Evolutionary conservation across 2,329 filamentous ascomycete species (phyloP).

Genomic region (Scortechinia acanthostroma): DNA sequence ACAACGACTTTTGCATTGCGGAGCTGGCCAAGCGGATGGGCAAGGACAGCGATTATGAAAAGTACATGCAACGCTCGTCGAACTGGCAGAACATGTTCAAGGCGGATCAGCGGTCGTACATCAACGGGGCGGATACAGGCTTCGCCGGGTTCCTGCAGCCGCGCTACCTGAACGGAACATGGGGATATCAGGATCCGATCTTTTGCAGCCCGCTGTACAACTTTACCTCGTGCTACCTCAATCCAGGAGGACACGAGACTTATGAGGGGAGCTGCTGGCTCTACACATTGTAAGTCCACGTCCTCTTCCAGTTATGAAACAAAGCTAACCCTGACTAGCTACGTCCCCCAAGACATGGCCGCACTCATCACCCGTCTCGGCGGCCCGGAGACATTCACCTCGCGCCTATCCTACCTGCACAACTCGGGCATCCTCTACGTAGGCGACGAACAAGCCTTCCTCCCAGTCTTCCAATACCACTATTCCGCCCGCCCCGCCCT

Average conservation of each 20-base stretch:
- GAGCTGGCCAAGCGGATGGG: conserved; percentile 52
- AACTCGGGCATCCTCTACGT: conserved; percentile 12
- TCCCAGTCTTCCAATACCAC: conserved; percentile 46
- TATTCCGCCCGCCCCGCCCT: conserved; percentile 41
- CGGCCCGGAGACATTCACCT: conserved; percentile 14
- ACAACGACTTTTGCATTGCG: conserved; percentile 68
- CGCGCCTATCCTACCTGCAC: conserved; percentile 12
- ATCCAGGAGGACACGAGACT: conserved; percentile 37
- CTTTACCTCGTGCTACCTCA: conserved; percentile 34
- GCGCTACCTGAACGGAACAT: conserved; percentile 28
- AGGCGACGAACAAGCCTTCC: conserved; percentile 38
- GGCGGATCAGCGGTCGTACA: not conserved
- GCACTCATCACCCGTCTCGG: conserved; percentile 10
- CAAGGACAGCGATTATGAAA: conserved; percentile 42
- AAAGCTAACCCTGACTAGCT: conserved; percentile 5
- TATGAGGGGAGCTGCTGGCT: conserved; percentile 46
- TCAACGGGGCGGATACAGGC: conserved; percentile 4
- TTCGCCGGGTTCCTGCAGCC: conserved; percentile 28
- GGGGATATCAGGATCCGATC: conserved; percentile 29
- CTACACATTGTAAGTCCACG: conserved; percentile 36
- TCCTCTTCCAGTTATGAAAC: not conserved
- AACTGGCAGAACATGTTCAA: conserved; percentile 63
- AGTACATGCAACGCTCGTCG: conserved; percentile 47
- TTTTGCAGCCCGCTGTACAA: conserved; percentile 27
- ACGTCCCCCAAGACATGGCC: conserved; percentile 11